Evolutionary conservation across 2,329 filamentous ascomycete genomes (phyloP).

Genomic region (Fusarium oxysporum): DNA sequence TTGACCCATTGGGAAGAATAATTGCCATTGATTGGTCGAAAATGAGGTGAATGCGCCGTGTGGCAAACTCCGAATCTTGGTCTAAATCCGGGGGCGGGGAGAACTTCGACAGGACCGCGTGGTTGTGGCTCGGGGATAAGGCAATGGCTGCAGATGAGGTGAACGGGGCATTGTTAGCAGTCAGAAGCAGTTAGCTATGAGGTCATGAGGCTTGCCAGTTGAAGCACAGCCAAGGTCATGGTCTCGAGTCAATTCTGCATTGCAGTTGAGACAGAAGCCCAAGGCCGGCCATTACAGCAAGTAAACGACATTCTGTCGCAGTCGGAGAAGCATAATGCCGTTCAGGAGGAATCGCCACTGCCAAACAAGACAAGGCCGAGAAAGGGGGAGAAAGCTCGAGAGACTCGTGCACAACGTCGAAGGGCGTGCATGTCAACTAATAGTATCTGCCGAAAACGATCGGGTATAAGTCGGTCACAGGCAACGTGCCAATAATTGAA

Average conservation of each 20-base stretch:
- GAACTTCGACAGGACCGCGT: not conserved
- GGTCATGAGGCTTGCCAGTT: slow-evolving; percentile 1
- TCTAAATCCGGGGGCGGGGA: slow-evolving; percentile 43
- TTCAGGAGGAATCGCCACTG: not conserved
- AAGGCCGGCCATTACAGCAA: not conserved
- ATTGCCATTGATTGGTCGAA: slow-evolving; percentile 29
- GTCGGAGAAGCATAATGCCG: not conserved
- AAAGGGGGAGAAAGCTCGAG: slow-evolving; percentile 12
- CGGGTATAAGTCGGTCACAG: slow-evolving; percentile 16
- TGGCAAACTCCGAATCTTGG: slow-evolving; percentile 37
- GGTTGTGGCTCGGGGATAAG: slow-evolving; percentile 33
- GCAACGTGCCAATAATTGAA: not conserved
- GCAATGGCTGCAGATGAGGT: slow-evolving; percentile 2
- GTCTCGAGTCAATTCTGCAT: not conserved
- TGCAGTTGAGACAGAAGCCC: not conserved
- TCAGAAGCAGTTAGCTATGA: not conserved
- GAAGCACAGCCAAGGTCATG: not conserved
- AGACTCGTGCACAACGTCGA: slow-evolving; percentile 28
- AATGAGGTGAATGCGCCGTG: slow-evolving; percentile 9
- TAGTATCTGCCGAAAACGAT: slow-evolving; percentile 26
- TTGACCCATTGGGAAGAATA: slow-evolving; percentile 11
- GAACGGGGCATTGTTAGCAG: not conserved
- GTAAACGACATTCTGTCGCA: not conserved
- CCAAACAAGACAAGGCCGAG: not conserved
- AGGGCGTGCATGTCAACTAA: slow-evolving; percentile 45